Base-by-base conservation (phyloP, 2,329 filamentous ascomycete species). In the Colletotrichum tanaceti region DNA sequence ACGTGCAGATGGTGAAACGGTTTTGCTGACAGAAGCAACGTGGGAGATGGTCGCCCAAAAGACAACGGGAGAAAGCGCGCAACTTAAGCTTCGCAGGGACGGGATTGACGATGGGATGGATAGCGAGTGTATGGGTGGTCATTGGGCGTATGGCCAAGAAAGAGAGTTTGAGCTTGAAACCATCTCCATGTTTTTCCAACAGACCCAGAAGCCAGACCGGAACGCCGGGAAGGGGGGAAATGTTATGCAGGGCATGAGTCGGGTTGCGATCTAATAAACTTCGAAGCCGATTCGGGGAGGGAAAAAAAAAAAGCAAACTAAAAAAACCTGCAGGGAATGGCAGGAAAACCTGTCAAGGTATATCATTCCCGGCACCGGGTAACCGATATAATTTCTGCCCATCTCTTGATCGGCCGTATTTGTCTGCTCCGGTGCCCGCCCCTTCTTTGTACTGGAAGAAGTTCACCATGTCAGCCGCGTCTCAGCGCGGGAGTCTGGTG, bases 391-490 rank as follows among this genome's bases (percentile, higher is more conserved):
- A 5, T 20, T 28, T 52, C 46, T 60, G 46, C 22, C n/a, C 38
- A 13, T 13, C 11, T 57, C 38, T 10, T 16, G 16, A 28, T 5
- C 38, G 32, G 6, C 4, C 11, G 24, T 18, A 39, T 28, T 35
- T 38, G 39, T 39, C 39, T 4, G 24, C 3, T 22, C n/a, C n/a
- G n/a, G 0, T 38, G 35, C 10, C 41, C 28, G 28, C 18, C 39
- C 7, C 22, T 13, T 24, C 16, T 38, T 9, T n/a, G n/a, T n/a
- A 7, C 5, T 18, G 16, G 53, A 55, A 43, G 14, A 4, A 47
- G n/a, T 6, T 38, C 43, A 43, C 20, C 24, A 66, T 66, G 63
- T 62, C 63, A 43, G 60, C 58, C 47, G 63, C 58, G 49, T 50
- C 58, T 44, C 32, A 50, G 22, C 63, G 58, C 49, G 50, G 43